phyloP scores from a whole-genome alignment of 768 basidiomycete species.

The Tylopilus balloui region DNA sequence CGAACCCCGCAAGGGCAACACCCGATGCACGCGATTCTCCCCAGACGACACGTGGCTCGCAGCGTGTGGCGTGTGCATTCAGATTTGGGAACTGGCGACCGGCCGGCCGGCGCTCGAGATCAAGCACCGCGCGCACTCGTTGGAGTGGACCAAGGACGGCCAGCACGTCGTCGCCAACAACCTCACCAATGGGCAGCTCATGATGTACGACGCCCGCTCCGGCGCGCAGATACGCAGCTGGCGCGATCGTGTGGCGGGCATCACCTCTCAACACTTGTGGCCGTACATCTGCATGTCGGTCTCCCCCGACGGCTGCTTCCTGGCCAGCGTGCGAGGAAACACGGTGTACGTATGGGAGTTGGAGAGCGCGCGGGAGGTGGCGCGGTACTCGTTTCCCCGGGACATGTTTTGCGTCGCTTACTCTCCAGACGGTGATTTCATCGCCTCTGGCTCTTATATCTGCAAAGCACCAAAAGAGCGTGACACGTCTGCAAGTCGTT shows the following conservation, averaged over 20 bases:
- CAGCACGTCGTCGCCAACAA: constrained; percentile 17
- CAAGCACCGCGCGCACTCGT: constrained; percentile 24
- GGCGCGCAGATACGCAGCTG: constrained; percentile 20
- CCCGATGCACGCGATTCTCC: constrained; percentile 24
- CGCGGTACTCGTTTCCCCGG: constrained; percentile 20
- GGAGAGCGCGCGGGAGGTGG: constrained; percentile 12
- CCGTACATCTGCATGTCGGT: constrained; percentile 24
- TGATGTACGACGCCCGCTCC: constrained; percentile 19
- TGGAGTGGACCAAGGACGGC: constrained; percentile 25
- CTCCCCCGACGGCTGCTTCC: constrained; percentile 13
- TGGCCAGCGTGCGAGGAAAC: constrained; percentile 21
- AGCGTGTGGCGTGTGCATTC: constrained; percentile 22
- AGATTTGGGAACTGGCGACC: constrained; percentile 20
- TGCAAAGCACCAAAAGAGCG: constrained; percentile 11
- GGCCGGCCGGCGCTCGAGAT: constrained; percentile 21
- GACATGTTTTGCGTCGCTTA: constrained; percentile 23
- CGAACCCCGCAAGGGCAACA: constrained; percentile 22
- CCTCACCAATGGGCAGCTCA: constrained; percentile 23
- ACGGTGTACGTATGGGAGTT: constrained; percentile 18
- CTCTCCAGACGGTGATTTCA: constrained; percentile 19
- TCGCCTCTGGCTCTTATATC: constrained; percentile 16
- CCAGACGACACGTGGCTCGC: constrained; percentile 22
- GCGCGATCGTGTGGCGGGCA: constrained; percentile 9
- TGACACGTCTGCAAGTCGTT: constrained; percentile 9
- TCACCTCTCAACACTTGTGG: constrained; percentile 13